A percentile compares a stretch with the other conserved stretches of the same genome.
Conservation (phyloP, 169 alveolate species). For the Cryptosporidium viatorum region DNA sequence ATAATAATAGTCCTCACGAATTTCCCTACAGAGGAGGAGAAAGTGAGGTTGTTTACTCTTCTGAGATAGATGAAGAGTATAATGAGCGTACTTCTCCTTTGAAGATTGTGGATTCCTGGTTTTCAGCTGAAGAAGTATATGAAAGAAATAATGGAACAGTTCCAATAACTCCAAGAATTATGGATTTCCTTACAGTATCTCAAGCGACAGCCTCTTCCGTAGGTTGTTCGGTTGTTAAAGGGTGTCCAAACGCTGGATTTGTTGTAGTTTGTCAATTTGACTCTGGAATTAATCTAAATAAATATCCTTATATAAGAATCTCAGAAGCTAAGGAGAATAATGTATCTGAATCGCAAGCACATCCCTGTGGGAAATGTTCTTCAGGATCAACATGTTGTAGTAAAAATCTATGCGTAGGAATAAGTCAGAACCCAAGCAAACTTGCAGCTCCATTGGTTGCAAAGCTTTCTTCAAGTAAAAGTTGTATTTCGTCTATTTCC, state of each 20-base stretch:
- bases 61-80: slow-evolving; percentile 46
- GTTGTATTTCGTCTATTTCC: slow-evolving; percentile 33
- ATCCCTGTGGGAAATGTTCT: slow-evolving; percentile 72
- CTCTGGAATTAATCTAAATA: slow-evolving; percentile 52
- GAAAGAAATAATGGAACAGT: slow-evolving; percentile 49
- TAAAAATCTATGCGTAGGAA: slow-evolving; percentile 63
- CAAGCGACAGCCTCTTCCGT: slow-evolving; percentile 70
- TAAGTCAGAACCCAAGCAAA: slow-evolving; percentile 49
- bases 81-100: slow-evolving; percentile 47
- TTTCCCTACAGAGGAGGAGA: slow-evolving; percentile 75
- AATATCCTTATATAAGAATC: slow-evolving; percentile 32
- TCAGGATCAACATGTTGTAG: slow-evolving; percentile 74
- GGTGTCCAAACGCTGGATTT: slow-evolving; percentile 73
- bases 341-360: slow-evolving; percentile 32
- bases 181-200: slow-evolving; percentile 57
- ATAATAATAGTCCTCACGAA: slow-evolving; percentile 67
- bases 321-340: not conserved
- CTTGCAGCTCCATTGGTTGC: slow-evolving; percentile 63
- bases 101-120: slow-evolving; percentile 58
- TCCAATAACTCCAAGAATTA: slow-evolving; percentile 56
- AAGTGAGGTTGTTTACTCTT: slow-evolving; percentile 57
- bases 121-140: slow-evolving; percentile 52
- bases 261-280: slow-evolving; percentile 73
- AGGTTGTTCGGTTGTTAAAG: slow-evolving; percentile 66
- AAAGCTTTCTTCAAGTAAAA: slow-evolving; percentile 32